These are phyloP conservation scores for Phytophthora uliginosa DNA, from an alignment of 352 stramenopile species.

Conservation along the genomic window DNA sequence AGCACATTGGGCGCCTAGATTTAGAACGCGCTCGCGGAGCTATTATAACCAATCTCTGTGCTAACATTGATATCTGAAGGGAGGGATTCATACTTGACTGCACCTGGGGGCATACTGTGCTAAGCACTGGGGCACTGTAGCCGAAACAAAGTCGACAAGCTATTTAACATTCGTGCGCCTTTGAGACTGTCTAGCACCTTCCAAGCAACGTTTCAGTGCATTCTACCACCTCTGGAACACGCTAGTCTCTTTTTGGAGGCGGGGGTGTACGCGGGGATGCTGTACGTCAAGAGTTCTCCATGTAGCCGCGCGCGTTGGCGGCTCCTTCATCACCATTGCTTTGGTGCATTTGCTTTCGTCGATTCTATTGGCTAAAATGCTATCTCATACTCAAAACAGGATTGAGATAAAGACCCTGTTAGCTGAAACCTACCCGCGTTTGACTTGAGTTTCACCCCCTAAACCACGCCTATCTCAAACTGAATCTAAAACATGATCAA, in stretches of 20 bases:
- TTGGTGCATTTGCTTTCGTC: background rate
- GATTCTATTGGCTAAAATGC: background rate
- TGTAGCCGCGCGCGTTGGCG: background rate
- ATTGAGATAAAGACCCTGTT: background rate
- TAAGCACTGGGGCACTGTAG: no score
- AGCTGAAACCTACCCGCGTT: background rate
- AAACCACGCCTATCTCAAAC: constrained; percentile 1
- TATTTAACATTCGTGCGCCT: no score
- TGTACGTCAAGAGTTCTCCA: background rate
- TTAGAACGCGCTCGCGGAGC: no score
- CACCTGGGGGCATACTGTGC: no score
- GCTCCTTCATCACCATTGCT: background rate
- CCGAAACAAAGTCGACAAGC: no score
- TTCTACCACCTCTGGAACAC: background rate
- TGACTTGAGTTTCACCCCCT: constrained; percentile 1
- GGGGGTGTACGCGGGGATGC: background rate
- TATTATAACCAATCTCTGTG: no score
- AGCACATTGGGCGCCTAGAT: no score
- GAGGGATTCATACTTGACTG: no score
- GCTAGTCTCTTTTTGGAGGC: background rate
- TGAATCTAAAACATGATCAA: constrained; percentile 8
- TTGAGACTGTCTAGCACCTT: no score
- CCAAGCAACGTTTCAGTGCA: background rate
- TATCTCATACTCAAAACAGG: background rate
- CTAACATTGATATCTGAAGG: no score